Percentiles rank a stretch among this genome's conserved stretches.
Evolutionary conservation across 805 yeast genomes (phyloP).

Genomic region (Clavispora vitiphila): DNA sequence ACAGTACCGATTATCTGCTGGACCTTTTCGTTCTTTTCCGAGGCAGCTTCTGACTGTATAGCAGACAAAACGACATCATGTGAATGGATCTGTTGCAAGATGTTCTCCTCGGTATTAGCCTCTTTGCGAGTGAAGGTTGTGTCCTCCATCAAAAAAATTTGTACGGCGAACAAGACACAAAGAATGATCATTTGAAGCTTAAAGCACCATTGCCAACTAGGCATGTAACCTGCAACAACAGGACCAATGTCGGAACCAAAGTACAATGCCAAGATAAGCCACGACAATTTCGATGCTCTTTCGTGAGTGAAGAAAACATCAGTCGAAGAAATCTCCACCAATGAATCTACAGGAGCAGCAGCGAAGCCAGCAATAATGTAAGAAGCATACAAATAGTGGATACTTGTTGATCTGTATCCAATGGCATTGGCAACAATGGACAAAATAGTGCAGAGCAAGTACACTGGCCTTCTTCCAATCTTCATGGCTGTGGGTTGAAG

Average conservation of each 20-base stretch:
- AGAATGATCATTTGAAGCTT: slow-evolving; percentile 30
- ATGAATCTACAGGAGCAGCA: slow-evolving; percentile 43
- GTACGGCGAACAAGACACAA: slow-evolving; percentile 27
- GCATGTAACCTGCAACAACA: slow-evolving; percentile 40
- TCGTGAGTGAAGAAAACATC: slow-evolving; percentile 43
- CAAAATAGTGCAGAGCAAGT: slow-evolving; percentile 20
- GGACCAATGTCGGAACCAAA: slow-evolving; percentile 43
- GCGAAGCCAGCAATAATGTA: slow-evolving; percentile 28
- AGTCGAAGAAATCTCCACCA: slow-evolving; percentile 43
- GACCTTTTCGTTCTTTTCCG: slow-evolving; percentile 2
- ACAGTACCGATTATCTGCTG: slow-evolving; percentile 8
- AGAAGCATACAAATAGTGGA: slow-evolving; percentile 18
- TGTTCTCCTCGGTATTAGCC: slow-evolving; percentile 21
- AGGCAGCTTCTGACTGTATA: slow-evolving; percentile 7
- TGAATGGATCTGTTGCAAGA: slow-evolving; percentile 26
- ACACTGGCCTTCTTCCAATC: slow-evolving; percentile 27
- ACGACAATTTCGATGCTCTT: slow-evolving; percentile 30
- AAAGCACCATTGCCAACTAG: slow-evolving; percentile 40
- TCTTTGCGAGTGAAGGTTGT: slow-evolving; percentile 34
- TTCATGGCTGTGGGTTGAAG: slow-evolving; percentile 33
- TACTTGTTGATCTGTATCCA: slow-evolving; percentile 25
- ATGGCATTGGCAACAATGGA: slow-evolving; percentile 19
- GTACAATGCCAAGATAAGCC: slow-evolving; percentile 37
- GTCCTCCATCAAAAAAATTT: slow-evolving; percentile 39
- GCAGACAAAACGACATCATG: slow-evolving; percentile 12